Percentiles rank a stretch among this genome's conserved stretches.
Evolutionary conservation across 352 stramenopile genomes (phyloP).

Genomic region (Sclerospora graminicola): DNA sequence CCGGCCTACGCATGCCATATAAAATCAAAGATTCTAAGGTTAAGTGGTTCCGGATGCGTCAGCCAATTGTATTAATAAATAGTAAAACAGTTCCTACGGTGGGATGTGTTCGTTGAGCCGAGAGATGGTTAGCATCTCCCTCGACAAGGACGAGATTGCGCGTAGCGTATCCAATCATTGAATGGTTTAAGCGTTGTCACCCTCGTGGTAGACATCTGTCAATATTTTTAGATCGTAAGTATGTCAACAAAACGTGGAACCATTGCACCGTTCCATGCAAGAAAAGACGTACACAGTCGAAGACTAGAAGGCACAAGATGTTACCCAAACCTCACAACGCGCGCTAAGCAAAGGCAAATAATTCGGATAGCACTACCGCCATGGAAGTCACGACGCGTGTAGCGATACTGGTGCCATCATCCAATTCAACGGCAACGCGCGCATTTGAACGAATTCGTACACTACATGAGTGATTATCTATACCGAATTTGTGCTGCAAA

Average conservation of each 20-base stretch:
- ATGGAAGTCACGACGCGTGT: constrained; percentile 22
- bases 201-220: constrained; percentile 41
- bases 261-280: constrained; percentile 11
- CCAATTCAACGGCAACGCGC: constrained; percentile 25
- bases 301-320: constrained; percentile 85
- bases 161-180: constrained; percentile 64
- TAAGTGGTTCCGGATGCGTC: constrained; percentile 24
- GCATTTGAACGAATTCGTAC: constrained; percentile 87
- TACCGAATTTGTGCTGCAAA: constrained; percentile 15
- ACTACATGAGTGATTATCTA: constrained; percentile 88
- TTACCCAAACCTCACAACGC: constrained; percentile 23
- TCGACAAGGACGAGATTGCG: constrained; percentile 90
- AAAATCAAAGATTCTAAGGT: too few relatives aligned
- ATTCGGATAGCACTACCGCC: too few relatives aligned
- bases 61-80: not conserved
- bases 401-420: constrained; percentile 88
- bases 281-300: constrained; percentile 89
- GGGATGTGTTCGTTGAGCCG: constrained; percentile 86
- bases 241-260: constrained; percentile 16
- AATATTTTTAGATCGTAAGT: constrained; percentile 37
- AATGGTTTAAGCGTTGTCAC: constrained; percentile 84
- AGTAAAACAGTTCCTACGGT: not conserved
- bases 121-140: constrained; percentile 92
- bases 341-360: too few relatives aligned
- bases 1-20: too few relatives aligned